A percentile compares a stretch with the other conserved stretches of the same genome.
Evolutionary conservation across 2,329 filamentous ascomycete species (phyloP).

Genomic region (Seiridium unicorne): DNA sequence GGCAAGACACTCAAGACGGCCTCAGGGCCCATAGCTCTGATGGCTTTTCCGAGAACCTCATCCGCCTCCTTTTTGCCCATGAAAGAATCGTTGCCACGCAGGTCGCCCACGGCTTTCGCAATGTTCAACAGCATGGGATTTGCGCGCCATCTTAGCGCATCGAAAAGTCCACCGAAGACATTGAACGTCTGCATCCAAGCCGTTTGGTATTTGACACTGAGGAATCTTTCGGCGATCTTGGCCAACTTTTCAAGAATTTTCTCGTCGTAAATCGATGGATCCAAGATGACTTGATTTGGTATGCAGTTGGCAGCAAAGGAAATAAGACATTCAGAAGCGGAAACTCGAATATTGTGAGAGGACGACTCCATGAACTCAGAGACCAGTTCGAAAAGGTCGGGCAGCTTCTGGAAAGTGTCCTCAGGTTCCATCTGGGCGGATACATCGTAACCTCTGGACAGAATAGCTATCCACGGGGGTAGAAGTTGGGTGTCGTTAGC

Average conservation of each 20-base stretch:
- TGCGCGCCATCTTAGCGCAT: constrained; percentile 80
- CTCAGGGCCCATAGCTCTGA: constrained; percentile 87
- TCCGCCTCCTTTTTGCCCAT: constrained; percentile 94
- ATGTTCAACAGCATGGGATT: constrained; percentile 75
- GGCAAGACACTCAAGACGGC: constrained; percentile 80
- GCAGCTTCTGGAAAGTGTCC: constrained; percentile 88
- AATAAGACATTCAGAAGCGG: constrained; percentile 90
- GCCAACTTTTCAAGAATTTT: constrained; percentile 82
- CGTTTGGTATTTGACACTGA: constrained; percentile 88
- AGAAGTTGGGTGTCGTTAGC: constrained; percentile 92
- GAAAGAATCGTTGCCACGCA: constrained; percentile 86
- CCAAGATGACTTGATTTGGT: constrained; percentile 76
- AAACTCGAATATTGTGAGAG: constrained; percentile 90
- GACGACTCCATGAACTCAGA: constrained; percentile 80
- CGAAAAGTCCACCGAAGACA: constrained; percentile 83
- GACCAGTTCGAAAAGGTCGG: constrained; percentile 79
- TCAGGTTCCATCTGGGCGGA: constrained; percentile 84
- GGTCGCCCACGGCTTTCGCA: constrained; percentile 77
- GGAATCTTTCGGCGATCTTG: constrained; percentile 67
- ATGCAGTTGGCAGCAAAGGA: constrained; percentile 92
- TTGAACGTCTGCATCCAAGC: constrained; percentile 96
- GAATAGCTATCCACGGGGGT: constrained; percentile 93
- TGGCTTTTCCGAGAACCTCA: constrained; percentile 81
- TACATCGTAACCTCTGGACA: constrained; percentile 93
- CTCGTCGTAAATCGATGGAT: constrained; percentile 90